Base-by-base conservation (phyloP, 169 alveolate genomes). In the Eimeria acervulina region DNA sequence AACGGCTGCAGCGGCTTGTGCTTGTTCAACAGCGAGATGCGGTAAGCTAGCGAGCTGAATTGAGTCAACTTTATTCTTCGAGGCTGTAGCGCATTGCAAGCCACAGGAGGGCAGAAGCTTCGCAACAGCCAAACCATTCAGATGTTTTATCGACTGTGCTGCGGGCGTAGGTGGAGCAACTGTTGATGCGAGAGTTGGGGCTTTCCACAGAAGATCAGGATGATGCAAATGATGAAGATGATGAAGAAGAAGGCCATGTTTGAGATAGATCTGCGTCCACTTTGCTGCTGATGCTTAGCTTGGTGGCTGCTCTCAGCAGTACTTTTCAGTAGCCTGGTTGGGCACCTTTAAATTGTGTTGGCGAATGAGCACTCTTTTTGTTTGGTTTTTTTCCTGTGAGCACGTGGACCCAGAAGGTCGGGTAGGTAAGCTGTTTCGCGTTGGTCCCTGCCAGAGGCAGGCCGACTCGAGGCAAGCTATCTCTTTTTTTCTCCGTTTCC, bases 1-100 rank as follows among this genome's bases (percentile, higher is more conserved):
- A 85, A 42, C 80, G 93, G 23, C 93, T 85, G 40, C 93, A 85
- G 80, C 38, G 93, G 93, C 93, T 85, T 52, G 93, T 85, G 61
- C 93, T 85, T 52, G 93, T 85, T 17, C 93, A 85, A 33, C 93
- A 85, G 61, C 76, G 93, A 28, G 93, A 85, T 42, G 93, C 93
- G 59, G 93, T 85, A 19, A 33, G 93, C 3, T 21, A 1, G 19
- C 36, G 3, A 2, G 51, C 28, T 36, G 44, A 36, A 51, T 36
- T 0, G 6, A 36, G 8, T 0, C 51, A 36, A 12, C 28, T 36
- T 36, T 15, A 31, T 51, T 70, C 12, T 36, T 19, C 6, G 28
- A 17, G 26, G 23, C 51, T 26, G 38, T 6, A 36, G 44, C 23
- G 84, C 31, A n/a, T 13, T 78, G 19, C 8, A 78, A 47, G 8